Percentiles rank a stretch among this genome's conserved stretches.
Conservation (phyloP, 768 basidiomycete genomes). For the Coprinopsis marcescibilis region DNA sequence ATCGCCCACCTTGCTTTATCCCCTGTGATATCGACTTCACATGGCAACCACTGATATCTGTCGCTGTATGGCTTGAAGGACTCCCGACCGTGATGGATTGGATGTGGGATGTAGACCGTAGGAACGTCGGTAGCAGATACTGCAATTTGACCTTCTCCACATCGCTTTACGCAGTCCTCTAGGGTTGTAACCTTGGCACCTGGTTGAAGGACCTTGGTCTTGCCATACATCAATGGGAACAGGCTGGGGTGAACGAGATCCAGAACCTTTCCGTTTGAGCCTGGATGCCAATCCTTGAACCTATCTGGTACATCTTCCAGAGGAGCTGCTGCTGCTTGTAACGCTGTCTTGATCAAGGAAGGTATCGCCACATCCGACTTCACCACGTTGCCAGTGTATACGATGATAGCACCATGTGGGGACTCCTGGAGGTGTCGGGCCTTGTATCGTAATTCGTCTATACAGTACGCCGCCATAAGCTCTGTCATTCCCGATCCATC, state of each 20-base stretch:
- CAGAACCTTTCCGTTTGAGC: conserved; percentile 33
- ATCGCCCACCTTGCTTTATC: conserved; percentile 16
- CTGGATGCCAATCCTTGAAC: conserved; percentile 39
- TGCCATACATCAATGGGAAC: conserved; percentile 29
- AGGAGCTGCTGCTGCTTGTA: conserved; percentile 17
- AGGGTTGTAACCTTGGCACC: conserved; percentile 8
- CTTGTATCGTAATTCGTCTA: conserved; percentile 19
- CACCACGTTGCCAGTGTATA: conserved; percentile 19
- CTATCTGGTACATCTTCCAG: conserved; percentile 31
- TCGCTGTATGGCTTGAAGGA: conserved; percentile 4
- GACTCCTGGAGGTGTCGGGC: conserved; percentile 12
- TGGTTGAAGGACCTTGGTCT: background rate
- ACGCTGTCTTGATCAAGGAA: conserved; percentile 8
- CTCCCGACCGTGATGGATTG: background rate
- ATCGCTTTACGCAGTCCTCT: conserved; percentile 14
- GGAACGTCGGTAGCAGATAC: background rate
- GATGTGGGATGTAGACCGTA: background rate
- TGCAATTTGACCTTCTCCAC: conserved; percentile 15
- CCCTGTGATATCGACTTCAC: conserved; percentile 14
- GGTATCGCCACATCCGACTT: conserved; percentile 29
- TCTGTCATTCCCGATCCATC: conserved; percentile 7
- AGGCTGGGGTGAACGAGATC: conserved; percentile 41
- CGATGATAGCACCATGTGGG: conserved; percentile 11
- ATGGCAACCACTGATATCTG: conserved; percentile 15
- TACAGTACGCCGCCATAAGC: conserved; percentile 19